Evolutionary conservation across 192 early-diverging fungal genomes (phyloP), one percentile per base, ranked within the genome.

Genomic region (Coemansia sp.): DNA sequence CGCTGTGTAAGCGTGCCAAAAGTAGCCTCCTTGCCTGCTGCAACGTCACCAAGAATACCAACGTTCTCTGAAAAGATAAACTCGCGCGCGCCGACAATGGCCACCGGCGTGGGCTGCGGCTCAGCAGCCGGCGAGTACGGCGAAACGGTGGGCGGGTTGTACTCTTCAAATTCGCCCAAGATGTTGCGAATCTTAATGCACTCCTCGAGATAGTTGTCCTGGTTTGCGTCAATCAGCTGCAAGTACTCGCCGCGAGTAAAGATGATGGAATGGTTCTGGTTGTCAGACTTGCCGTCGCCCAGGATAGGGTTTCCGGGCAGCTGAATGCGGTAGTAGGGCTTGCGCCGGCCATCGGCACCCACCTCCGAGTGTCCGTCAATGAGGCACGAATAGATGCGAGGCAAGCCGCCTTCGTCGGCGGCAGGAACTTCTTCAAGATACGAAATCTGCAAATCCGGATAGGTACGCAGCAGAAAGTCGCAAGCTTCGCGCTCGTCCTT

Each of bases 201-300:
- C 77, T 92, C 90, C 51, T 93, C 91, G n/a, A 93, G 78, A 58
- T 92, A 93, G 66, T 93, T 90, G 63, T 93, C 91, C 79, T 92
- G 90, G 56, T 93, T 93, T 15, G 91, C 91, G 54, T 93, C 91
- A 23, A 93, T 82, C 8, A 91, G 68, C 63, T 93, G 88, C 31
- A 93, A 26, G 42, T 90, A 91, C 77, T 93, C 91, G 31, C 91
- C 91, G 34, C 91, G 90, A 34, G 83, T 83, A 47, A 89, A 93
- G 29, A 91, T 83, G 35, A 93, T 81, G 15, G 88, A 80, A 56
- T 91, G 89, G 68, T 90, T 92, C 75, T 91, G 91, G 65, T 93
- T 93, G 68, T 90, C 90, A 0, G 88, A 88, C 76, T 93, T 93
- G 37, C 91, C 91, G 63, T 93, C 90, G 19, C 91, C 91, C n/a